Evolutionary conservation across 495 filamentous ascomycete species (phyloP).

Genomic region (Clavariopsis aquatica): DNA sequence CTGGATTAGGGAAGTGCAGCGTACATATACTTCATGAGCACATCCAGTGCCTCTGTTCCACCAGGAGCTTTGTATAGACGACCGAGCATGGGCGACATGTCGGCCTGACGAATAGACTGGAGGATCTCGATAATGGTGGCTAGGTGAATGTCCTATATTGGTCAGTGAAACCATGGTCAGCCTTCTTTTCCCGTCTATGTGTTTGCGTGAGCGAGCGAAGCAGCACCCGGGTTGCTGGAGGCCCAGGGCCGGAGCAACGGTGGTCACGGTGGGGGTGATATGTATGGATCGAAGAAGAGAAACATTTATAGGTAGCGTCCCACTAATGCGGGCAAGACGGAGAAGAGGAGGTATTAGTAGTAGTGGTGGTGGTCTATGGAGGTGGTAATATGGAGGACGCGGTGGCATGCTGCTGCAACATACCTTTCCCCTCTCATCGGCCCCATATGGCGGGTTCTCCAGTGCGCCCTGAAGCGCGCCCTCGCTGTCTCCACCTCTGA

Average conservation of each 20-base stretch:
- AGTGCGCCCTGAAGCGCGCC: constrained; percentile 77
- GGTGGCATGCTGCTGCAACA: constrained; percentile 10
- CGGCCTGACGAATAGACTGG: constrained; percentile 84
- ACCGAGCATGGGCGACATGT: constrained; percentile 82
- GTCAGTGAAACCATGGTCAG: constrained; percentile 26
- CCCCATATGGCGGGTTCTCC: constrained; percentile 73
- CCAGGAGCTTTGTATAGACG: constrained; percentile 70
- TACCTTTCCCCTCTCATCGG: constrained; percentile 73
- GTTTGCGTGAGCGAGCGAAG: constrained; percentile 21
- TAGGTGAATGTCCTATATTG: constrained; percentile 69
- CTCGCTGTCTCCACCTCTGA: constrained; percentile 80
- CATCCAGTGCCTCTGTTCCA: constrained; percentile 71
- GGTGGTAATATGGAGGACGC: not conserved
- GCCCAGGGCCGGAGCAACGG: constrained; percentile 16
- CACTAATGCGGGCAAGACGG: constrained; percentile 11
- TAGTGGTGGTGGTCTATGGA: no score
- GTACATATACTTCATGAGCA: constrained; percentile 77
- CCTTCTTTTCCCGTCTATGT: constrained; percentile 23
- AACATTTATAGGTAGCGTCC: constrained; percentile 24
- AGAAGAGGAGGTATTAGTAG: no score
- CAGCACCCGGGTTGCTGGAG: constrained; percentile 19
- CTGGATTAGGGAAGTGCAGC: constrained; percentile 23
- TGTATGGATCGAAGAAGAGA: constrained; percentile 18
- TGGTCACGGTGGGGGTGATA: not conserved
- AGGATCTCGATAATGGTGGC: constrained; percentile 82